Evolutionary conservation across 345 rosid species (phyloP).

Genomic region (Boechera stricta): DNA sequence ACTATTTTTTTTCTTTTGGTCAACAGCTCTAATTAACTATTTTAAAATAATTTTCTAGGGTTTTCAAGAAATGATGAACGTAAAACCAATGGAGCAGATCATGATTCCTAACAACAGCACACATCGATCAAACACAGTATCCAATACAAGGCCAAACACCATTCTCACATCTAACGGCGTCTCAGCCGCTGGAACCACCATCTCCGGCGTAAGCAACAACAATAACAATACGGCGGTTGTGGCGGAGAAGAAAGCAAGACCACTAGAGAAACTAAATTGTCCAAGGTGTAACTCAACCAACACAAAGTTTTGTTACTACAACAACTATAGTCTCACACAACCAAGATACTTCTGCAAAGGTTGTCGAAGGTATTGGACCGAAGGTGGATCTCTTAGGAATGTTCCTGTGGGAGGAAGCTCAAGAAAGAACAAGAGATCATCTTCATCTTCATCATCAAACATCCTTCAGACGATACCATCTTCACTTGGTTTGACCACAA

Average conservation of each 20-base stretch:
- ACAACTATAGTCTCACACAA: conserved; percentile 89
- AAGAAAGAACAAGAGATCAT: conserved; percentile 68
- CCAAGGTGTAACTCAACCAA: conserved; percentile 89
- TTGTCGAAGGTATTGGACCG: conserved; percentile 94
- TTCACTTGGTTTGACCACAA: conserved; percentile 41
- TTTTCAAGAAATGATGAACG: conserved; percentile 49
- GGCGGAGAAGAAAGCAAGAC: conserved; percentile 44
- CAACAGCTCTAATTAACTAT: neutral
- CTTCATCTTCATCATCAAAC: conserved; percentile 35
- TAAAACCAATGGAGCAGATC: conserved; percentile 47
- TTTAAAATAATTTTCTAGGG: conserved; percentile 30
- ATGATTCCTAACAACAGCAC: conserved; percentile 43
- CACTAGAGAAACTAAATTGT: conserved; percentile 69
- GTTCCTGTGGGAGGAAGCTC: conserved; percentile 88
- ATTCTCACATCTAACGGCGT: conserved; percentile 34
- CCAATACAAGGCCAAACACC: conserved; percentile 39
- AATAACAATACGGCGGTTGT: conserved; percentile 35
- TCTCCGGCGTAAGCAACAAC: conserved; percentile 37
- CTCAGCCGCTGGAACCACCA: conserved; percentile 31
- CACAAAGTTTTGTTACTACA: conserved; percentile 94
- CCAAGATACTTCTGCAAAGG: conserved; percentile 92
- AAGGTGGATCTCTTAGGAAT: conserved; percentile 88
- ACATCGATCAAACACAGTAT: conserved; percentile 39
- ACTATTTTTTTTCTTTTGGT: neutral
- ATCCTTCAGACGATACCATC: conserved; percentile 35